Conservation (phyloP, 1,139 yeast species). For the Magnusiomyces tetraspermus region DNA sequence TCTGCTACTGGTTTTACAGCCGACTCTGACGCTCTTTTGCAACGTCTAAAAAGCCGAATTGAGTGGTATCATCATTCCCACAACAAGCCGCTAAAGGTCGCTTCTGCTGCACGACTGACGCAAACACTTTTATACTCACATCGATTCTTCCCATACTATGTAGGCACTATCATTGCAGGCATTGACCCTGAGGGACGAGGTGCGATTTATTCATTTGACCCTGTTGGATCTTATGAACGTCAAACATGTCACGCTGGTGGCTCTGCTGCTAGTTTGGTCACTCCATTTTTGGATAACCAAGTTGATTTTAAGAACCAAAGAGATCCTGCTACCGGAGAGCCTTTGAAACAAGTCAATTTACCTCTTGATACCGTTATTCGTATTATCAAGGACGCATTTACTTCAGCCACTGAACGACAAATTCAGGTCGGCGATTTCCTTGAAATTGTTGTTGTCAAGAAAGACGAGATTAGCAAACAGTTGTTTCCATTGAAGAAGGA, state of each 20-base stretch:
- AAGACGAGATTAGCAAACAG: conserved; percentile 82
- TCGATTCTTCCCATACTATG: conserved; percentile 94
- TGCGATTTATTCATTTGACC: conserved; percentile 91
- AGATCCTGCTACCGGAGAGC: conserved; percentile 63
- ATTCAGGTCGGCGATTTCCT: conserved; percentile 96
- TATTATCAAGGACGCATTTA: conserved; percentile 85
- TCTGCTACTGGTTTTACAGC: conserved; percentile 97
- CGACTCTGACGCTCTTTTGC: conserved; percentile 79
- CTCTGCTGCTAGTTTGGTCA: conserved; percentile 88
- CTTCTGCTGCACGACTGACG: conserved; percentile 80
- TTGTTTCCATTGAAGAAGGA: conserved; percentile 84
- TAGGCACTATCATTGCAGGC: conserved; percentile 89
- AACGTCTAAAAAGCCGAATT: conserved; percentile 62
- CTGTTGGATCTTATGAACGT: conserved; percentile 95
- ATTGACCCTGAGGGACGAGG: conserved; percentile 92
- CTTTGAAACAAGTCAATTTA: conserved; percentile 53
- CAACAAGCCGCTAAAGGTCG: conserved; percentile 57
- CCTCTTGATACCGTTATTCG: conserved; percentile 75
- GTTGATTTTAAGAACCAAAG: conserved; percentile 89
- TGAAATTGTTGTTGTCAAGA: conserved; percentile 81
- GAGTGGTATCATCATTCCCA: conserved; percentile 94
- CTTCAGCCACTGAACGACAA: conserved; percentile 96
- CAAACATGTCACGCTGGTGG: conserved; percentile 98
- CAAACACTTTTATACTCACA: conserved; percentile 88
- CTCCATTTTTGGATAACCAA: conserved; percentile 96